phyloP scores from a whole-genome alignment of 306 rosid genomes.

The Urtica urens region DNA sequence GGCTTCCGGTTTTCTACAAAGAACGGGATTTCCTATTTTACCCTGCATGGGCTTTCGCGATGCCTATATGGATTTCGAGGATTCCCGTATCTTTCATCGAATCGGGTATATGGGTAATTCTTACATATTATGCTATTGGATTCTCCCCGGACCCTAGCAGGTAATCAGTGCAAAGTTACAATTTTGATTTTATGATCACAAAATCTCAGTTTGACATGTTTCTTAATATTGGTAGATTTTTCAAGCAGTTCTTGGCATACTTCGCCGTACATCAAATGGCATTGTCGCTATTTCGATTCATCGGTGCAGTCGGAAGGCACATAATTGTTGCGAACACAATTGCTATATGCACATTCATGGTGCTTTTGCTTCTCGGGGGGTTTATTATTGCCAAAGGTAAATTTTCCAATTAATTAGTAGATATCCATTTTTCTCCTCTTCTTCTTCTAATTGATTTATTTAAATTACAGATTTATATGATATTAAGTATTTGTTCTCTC shows the following conservation, averaged over 20 bases:
- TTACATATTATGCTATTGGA: slow-evolving; percentile 73
- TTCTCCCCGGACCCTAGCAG: slow-evolving; percentile 64
- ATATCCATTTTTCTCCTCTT: neutral
- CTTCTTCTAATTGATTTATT: neutral
- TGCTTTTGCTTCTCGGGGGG: slow-evolving; percentile 80
- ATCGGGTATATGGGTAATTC: slow-evolving; percentile 49
- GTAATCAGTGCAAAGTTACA: slow-evolving; percentile 20
- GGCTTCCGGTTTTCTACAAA: slow-evolving; percentile 57
- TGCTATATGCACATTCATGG: slow-evolving; percentile 43
- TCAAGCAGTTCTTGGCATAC: slow-evolving; percentile 66
- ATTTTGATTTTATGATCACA: too few species aligned
- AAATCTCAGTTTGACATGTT: slow-evolving; percentile 1
- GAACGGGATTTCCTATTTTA: slow-evolving; percentile 64
- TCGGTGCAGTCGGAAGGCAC: slow-evolving; percentile 73
- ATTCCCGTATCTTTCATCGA: slow-evolving; percentile 63
- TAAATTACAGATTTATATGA: too few species aligned
- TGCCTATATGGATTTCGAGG: slow-evolving; percentile 66
- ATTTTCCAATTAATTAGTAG: neutral
- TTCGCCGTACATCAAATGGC: slow-evolving; percentile 72
- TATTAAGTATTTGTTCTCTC: too few species aligned
- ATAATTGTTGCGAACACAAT: slow-evolving; percentile 42
- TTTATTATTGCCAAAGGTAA: slow-evolving; percentile 61
- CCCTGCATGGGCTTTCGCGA: slow-evolving; percentile 67
- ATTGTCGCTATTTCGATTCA: slow-evolving; percentile 55
- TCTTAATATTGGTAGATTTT: slow-evolving; percentile 55